A percentile compares a stretch with the other conserved stretches of the same genome.
Evolutionary conservation across 108 stramenopile genomes (phyloP).

Genomic region (Cylindrotheca closterium): DNA sequence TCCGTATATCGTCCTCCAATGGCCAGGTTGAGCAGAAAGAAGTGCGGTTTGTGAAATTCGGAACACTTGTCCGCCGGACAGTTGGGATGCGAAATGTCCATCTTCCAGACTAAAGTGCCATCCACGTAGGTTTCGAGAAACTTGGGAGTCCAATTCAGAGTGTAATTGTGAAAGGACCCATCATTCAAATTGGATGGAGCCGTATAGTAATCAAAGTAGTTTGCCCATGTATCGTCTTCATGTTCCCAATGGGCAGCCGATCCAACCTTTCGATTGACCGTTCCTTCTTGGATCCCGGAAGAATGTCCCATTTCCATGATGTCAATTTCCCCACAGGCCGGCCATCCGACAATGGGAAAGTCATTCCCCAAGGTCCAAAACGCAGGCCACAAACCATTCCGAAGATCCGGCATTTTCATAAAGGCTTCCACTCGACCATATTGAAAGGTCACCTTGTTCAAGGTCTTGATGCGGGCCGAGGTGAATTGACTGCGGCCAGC

Average conservation of each 20-base stretch:
- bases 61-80: constrained; percentile 7
- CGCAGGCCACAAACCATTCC: constrained; percentile 34
- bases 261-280: constrained; percentile 2
- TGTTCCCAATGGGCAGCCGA: constrained; percentile 28
- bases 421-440: constrained; percentile 31
- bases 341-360: constrained; percentile 35
- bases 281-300: background rate
- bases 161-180: constrained; percentile 6
- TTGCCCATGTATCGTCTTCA: constrained; percentile 5
- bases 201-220: constrained; percentile 2
- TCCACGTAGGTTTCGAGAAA: constrained; percentile 5
- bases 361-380: constrained; percentile 52
- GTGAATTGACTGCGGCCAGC: constrained; percentile 14
- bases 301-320: constrained; percentile 42
- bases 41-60: constrained; percentile 14
- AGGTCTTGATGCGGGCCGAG: constrained; percentile 30
- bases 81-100: constrained; percentile 4
- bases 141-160: constrained; percentile 17
- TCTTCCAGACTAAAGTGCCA: constrained; percentile 3
- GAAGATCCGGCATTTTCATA: background rate
- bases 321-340: constrained; percentile 61
- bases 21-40: constrained; percentile 18
- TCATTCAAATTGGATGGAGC: background rate
- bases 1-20: constrained; percentile 20
- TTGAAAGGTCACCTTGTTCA: constrained; percentile 7